Evolutionary conservation across 352 stramenopile genomes (phyloP).

Genomic region (Pythium periplocum): DNA sequence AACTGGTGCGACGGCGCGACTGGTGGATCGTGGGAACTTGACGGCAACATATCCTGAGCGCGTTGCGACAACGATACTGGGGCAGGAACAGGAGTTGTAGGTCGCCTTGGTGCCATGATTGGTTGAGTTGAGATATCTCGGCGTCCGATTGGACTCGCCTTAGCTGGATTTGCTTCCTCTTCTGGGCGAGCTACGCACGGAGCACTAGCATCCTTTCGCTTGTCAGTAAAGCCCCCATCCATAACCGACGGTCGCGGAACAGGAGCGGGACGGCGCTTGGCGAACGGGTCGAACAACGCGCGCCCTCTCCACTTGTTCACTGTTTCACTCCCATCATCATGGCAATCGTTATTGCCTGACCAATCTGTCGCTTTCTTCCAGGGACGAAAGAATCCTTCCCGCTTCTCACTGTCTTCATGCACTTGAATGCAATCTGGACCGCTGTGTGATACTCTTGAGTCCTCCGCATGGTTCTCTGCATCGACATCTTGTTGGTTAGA

Average conservation of each 20-base stretch:
- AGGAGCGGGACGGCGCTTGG: slow-evolving; percentile 28
- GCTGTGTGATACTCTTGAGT: background rate
- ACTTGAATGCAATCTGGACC: background rate
- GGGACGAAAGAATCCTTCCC: slow-evolving; percentile 31
- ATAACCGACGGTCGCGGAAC: background rate
- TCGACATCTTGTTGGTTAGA: background rate
- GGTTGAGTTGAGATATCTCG: too few species aligned
- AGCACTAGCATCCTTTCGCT: slow-evolving; percentile 1
- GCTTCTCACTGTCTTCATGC: slow-evolving; percentile 1
- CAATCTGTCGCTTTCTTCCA: slow-evolving; percentile 38
- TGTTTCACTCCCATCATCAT: slow-evolving; percentile 7
- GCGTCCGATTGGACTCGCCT: too few species aligned
- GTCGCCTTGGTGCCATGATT: too few species aligned
- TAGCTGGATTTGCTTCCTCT: too few species aligned
- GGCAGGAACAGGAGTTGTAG: too few species aligned
- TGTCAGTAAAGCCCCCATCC: too few species aligned
- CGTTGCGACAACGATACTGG: too few species aligned
- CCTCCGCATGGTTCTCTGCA: slow-evolving; percentile 6
- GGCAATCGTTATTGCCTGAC: background rate
- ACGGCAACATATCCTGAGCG: too few species aligned
- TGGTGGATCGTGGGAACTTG: too few species aligned
- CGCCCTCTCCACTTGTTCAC: slow-evolving; percentile 74
- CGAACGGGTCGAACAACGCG: slow-evolving; percentile 64
- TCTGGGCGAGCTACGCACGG: background rate
- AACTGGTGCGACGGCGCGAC: too few species aligned